Conservation (phyloP, 1,139 yeast species). For the Hyphopichia burtonii region DNA sequence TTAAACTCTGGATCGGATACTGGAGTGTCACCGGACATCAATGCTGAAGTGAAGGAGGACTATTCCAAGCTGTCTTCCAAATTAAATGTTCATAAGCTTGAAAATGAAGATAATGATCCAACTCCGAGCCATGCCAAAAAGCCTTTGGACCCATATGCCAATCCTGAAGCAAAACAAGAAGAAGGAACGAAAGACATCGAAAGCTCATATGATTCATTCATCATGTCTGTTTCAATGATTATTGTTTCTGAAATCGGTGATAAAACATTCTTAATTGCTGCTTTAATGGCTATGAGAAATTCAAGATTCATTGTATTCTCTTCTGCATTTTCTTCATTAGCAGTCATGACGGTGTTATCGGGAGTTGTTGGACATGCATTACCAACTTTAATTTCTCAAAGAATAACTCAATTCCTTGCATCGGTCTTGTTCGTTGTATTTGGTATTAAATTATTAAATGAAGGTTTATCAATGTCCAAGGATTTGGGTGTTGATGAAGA, state of each 20-base stretch:
- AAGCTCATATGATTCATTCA: conserved; percentile 47
- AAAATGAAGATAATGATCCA: conserved; percentile 31
- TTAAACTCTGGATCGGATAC: not conserved
- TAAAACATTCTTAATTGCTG: conserved; percentile 94
- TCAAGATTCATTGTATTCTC: conserved; percentile 78
- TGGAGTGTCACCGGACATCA: not conserved
- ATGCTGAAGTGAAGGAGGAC: conserved; percentile 3
- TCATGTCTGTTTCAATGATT: conserved; percentile 82
- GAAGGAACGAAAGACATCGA: conserved; percentile 14
- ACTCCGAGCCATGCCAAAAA: conserved; percentile 22
- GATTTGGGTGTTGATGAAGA: conserved; percentile 90
- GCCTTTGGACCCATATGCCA: conserved; percentile 20
- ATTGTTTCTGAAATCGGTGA: conserved; percentile 94
- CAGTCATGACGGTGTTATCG: conserved; percentile 85
- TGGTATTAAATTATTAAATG: conserved; percentile 73
- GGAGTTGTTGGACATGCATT: conserved; percentile 91
- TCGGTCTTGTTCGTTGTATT: conserved; percentile 78
- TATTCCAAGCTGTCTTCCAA: conserved; percentile 9
- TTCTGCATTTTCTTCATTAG: conserved; percentile 84
- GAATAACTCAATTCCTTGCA: conserved; percentile 79
- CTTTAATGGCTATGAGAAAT: conserved; percentile 96
- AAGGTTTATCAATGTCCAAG: conserved; percentile 81
- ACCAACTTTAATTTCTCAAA: conserved; percentile 78
- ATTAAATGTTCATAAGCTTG: conserved; percentile 23
- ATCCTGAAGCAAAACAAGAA: not conserved